Evolutionary conservation across 805 yeast genomes (phyloP).

Genomic region (Sungouiozyma ichnusensis): DNA sequence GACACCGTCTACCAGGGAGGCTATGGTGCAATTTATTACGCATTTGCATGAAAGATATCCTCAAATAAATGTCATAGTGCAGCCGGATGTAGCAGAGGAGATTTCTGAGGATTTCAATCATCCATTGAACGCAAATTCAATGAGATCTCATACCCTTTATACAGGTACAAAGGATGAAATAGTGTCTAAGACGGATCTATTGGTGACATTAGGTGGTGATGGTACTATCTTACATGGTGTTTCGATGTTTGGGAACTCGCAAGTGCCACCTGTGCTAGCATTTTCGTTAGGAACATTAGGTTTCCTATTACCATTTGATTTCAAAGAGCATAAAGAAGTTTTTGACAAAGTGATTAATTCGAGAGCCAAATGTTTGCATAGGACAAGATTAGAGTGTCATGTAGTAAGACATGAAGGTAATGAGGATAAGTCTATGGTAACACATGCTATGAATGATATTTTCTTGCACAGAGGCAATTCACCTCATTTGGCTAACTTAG

Average conservation of each 20-base stretch:
- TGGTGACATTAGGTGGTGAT: slow-evolving; percentile 92
- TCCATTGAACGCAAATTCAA: slow-evolving; percentile 20
- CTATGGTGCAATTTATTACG: slow-evolving; percentile 54
- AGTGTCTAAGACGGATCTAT: slow-evolving; percentile 57
- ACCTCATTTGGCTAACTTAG: slow-evolving; percentile 76
- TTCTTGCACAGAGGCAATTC: slow-evolving; percentile 79
- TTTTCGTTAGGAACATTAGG: slow-evolving; percentile 90
- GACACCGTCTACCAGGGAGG: slow-evolving; percentile 51
- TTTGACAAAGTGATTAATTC: slow-evolving; percentile 59
- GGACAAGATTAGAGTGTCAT: slow-evolving; percentile 74
- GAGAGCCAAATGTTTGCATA: slow-evolving; percentile 59
- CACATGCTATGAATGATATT: slow-evolving; percentile 86
- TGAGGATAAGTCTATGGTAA: not conserved
- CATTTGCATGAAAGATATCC: slow-evolving; percentile 57
- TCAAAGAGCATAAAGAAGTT: slow-evolving; percentile 46
- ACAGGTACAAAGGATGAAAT: slow-evolving; percentile 53
- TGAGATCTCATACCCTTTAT: slow-evolving; percentile 35
- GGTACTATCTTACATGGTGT: slow-evolving; percentile 86
- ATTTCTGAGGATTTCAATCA: slow-evolving; percentile 28
- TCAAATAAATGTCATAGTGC: slow-evolving; percentile 65
- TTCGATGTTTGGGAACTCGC: slow-evolving; percentile 56
- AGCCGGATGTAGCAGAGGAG: slow-evolving; percentile 65
- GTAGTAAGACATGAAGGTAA: slow-evolving; percentile 33
- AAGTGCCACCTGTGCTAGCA: slow-evolving; percentile 81
- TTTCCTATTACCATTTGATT: slow-evolving; percentile 79